Evolutionary conservation across 495 filamentous ascomycete genomes (phyloP), one percentile per base, ranked within the genome.

Genomic region (Penicillium tannophilum): DNA sequence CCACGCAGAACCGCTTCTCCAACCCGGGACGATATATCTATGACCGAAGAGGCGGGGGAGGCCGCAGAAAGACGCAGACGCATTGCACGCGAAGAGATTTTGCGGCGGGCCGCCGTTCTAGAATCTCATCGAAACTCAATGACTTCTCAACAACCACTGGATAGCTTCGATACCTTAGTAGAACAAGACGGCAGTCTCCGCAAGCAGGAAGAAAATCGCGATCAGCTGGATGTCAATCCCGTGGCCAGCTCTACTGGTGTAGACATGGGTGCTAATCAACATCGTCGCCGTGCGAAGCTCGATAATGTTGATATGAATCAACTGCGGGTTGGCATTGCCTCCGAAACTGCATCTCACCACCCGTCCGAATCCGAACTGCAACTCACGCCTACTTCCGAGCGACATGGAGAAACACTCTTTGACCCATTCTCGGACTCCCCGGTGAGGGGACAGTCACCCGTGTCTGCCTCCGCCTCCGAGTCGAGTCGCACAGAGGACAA

Each of bases 61-160:
- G 86, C 87, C 17, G 90, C 88, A 45, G 87, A 87, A 57, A 88
- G 90, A 58, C 85, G 87, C 53, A 79, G 86, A 56, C 83, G 86
- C 35, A 76, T 82, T 57, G 88, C 87, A 62, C 79, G 88, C 42
- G 88, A 89, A 62, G 91, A 96, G 65, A 77, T 93, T 24, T 76
- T 88, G 71, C 89, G 88, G 55, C 88, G 88, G 52, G 73, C 77
- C 6, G 54, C 66, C 31, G 53, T 79, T 12, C 64, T 82, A 31
- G 78, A 78, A 54, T 73, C 72, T 47, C 71, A 70, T 17, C 67
- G 70, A 3, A 55, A 65, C 62, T 30, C 72, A 58, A 58, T 52
- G 41, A 55, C 63, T 53, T 52, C 57, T 42, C 8, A 60, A 48
- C 52, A 66, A 36, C 65, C 67, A 39, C 67, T 69, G 17, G 76